Percentiles rank a stretch among this genome's conserved stretches.
phyloP scores from a whole-genome alignment of 768 basidiomycete species.

The Mycena rosella region DNA sequence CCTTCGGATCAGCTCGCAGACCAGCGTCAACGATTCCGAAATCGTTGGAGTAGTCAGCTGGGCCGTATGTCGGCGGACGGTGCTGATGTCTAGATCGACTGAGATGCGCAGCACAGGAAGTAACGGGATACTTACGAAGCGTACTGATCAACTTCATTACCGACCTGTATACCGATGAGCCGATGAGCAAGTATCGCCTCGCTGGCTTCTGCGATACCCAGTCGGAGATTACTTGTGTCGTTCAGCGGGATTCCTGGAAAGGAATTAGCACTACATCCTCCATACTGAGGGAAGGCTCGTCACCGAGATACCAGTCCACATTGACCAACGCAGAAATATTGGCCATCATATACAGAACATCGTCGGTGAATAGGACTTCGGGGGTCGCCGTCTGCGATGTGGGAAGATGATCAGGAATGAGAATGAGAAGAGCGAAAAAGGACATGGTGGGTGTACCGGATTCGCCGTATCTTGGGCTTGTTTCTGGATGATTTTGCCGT shows the following conservation, averaged over 20 bases:
- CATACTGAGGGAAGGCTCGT: background rate
- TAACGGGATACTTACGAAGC: constrained; percentile 44
- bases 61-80: constrained; percentile 55
- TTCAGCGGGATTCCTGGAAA: constrained; percentile 71
- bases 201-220: constrained; percentile 70
- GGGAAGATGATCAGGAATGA: background rate
- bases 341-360: constrained; percentile 74
- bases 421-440: constrained; percentile 24
- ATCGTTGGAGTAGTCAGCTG: constrained; percentile 65
- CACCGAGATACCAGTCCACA: constrained; percentile 76
- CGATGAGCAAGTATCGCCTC: constrained; percentile 75
- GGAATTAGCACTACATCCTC: background rate
- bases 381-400: constrained; percentile 83
- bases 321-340: constrained; percentile 73
- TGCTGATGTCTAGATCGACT: constrained; percentile 38
- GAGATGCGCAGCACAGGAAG: background rate
- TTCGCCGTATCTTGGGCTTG: constrained; percentile 48
- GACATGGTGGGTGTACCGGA: no score
- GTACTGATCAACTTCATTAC: constrained; percentile 77
- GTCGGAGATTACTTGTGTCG: constrained; percentile 65
- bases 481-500: constrained; percentile 63
- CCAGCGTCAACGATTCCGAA: constrained; percentile 62
- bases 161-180: constrained; percentile 78
- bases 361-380: constrained; percentile 70
- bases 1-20: constrained; percentile 53